Evolutionary conservation across 1,139 yeast species (phyloP).

Genomic region (Taphrina deformans): DNA sequence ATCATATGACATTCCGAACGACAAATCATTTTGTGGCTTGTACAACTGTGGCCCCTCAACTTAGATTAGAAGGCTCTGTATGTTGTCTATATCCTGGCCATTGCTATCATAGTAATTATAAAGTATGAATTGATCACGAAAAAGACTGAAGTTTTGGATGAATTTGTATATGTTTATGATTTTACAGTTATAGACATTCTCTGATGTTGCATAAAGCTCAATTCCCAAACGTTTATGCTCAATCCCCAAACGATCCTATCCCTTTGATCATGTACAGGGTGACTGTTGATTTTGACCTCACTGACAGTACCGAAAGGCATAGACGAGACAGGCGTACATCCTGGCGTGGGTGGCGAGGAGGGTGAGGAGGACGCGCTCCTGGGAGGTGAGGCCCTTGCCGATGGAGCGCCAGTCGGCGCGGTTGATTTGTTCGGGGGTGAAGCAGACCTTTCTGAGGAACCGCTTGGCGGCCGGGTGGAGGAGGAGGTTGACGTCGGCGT

Average conservation of each 20-base stretch:
- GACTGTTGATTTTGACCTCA: too few relatives aligned
- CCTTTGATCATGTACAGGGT: too few relatives aligned
- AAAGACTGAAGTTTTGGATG: neutral
- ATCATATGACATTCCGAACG: neutral
- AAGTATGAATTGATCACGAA: neutral
- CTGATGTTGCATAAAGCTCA: too few relatives aligned
- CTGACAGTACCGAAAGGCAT: constrained; percentile 26
- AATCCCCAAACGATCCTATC: too few relatives aligned
- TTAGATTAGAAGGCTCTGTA: neutral
- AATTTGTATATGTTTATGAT: neutral
- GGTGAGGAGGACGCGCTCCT: constrained; percentile 22
- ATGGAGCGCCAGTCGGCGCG: constrained; percentile 24
- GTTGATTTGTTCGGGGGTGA: constrained; percentile 14
- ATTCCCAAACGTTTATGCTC: too few relatives aligned
- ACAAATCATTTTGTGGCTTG: neutral
- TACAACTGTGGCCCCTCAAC: neutral
- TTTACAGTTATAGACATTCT: neutral
- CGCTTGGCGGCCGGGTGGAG: constrained; percentile 15
- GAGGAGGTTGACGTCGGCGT: constrained; percentile 28
- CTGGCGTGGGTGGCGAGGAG: constrained; percentile 27
- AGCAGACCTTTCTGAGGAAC: constrained; percentile 26
- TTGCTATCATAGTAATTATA: constrained; percentile 1
- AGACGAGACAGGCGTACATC: constrained; percentile 28
- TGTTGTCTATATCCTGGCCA: neutral
- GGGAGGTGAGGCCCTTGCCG: constrained; percentile 24